Evolutionary conservation across 805 yeast species (phyloP), one percentile per base, ranked within the genome.

Genomic region (Zygosaccharomyces lentus): DNA sequence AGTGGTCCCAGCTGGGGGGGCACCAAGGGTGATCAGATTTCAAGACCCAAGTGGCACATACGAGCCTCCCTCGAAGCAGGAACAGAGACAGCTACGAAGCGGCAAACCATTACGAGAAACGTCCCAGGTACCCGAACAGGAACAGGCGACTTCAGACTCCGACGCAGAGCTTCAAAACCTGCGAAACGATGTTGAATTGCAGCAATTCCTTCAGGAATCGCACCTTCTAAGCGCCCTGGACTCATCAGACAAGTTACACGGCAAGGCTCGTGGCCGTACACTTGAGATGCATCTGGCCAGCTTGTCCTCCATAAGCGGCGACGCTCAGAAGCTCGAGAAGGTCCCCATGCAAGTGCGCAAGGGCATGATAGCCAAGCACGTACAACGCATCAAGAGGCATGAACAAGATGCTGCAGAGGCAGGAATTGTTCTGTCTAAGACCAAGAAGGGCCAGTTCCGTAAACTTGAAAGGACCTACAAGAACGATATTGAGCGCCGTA

Each of bases 341-440:
- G 87, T 88, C 79, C 96, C 98, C 16, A 90, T 93, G 89, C 64
- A 77, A 15, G 80, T 88, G 72, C 76, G 97, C 46, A 86, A 85
- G 59, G 96, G 96, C 2, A 84, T 90, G 82, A 70, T 87, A 21
- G 67, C 72, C 29, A 74, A 81, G 37, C 76, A 82, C 37, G 66
- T 75, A 29, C 62, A 68, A 16, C 76, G 80, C 52, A 76, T 79
- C 15, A 61, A 68, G 19, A 76, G 76, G 56, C 78, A 73, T 58
- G 95, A 87, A 62, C 70, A 74, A 42, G 89, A 87, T 41, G 97
- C 99, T 6, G 76, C 72, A 50, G 91, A 91, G 15, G 95, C 95
- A 4, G 98, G 98, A 10, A 86, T 91, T 45, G 76, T 93, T n/a
- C 69, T 91, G 35, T 80, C 96, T 3, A 81, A 77, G 57, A 80